These are phyloP conservation scores for Zizania latifolia DNA, from an alignment of 176 grass and related monocot genomes.

Conservation along the genomic window DNA sequence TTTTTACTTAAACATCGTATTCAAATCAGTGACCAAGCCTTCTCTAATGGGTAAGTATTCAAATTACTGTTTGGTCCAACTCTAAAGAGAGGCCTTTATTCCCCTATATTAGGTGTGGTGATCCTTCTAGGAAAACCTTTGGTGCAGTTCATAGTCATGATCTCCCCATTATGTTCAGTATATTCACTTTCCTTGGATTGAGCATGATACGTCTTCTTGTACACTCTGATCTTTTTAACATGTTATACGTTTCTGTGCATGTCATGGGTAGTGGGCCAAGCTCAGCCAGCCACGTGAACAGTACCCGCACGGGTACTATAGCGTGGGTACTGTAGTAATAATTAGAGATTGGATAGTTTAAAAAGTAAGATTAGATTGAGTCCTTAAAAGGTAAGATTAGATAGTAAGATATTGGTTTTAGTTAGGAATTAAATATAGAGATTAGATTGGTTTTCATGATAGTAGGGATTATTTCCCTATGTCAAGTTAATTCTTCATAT, in stretches of 20 bases:
- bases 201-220: constrained; percentile 2
- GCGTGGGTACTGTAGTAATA: too few relatives aligned
- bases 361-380: too few relatives aligned
- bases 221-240: not conserved
- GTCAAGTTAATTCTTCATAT: too few relatives aligned
- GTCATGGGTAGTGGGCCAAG: too few relatives aligned
- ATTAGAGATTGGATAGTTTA: too few relatives aligned
- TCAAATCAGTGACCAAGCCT: not conserved
- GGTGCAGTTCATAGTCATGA: constrained; percentile 7
- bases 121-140: not conserved
- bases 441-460: too few relatives aligned
- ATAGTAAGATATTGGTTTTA: too few relatives aligned
- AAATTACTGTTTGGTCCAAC: not conserved
- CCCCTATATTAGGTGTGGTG: not conserved
- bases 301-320: too few relatives aligned
- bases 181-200: not conserved
- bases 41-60: not conserved
- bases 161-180: not conserved
- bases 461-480: too few relatives aligned
- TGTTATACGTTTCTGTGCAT: not conserved
- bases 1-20: not conserved
- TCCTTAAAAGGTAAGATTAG: too few relatives aligned
- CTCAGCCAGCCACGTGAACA: too few relatives aligned
- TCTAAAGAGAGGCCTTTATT: not conserved
- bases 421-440: too few relatives aligned